phyloP scores from a whole-genome alignment of 1,284 basidiomycete genomes.

The Microbotryum lychnidis-dioicae region DNA sequence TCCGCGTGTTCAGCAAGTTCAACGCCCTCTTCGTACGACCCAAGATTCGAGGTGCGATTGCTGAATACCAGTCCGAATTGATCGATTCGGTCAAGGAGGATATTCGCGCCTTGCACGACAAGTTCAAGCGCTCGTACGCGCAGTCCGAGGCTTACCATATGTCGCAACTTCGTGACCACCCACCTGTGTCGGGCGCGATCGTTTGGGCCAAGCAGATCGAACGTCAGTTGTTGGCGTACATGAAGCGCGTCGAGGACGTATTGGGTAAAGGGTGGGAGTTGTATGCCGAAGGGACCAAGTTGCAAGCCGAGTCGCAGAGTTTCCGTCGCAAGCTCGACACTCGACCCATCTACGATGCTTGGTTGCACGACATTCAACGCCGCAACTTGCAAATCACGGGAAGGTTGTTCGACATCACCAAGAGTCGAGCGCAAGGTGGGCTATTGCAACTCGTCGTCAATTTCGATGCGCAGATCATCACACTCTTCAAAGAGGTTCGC shows the following conservation, averaged over 20 bases:
- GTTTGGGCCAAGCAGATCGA: conserved; percentile 99
- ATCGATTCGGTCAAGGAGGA: conserved; percentile 98
- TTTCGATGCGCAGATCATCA: conserved; percentile 96
- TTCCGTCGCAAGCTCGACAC: conserved; percentile 97
- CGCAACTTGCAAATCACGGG: conserved; percentile 87
- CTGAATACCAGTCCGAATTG: conserved; percentile 96
- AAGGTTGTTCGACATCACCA: conserved; percentile 90
- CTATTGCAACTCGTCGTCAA: conserved; percentile 81
- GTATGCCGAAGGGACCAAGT: conserved; percentile 96
- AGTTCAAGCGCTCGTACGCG: conserved; percentile 43
- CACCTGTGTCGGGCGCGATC: conserved; percentile 93
- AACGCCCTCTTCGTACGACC: conserved; percentile 94
- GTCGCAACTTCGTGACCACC: conserved; percentile 94
- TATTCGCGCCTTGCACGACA: conserved; percentile 89
- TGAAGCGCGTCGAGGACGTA: conserved; percentile 99
- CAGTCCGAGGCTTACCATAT: conserved; percentile 56
- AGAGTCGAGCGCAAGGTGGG: conserved; percentile 52
- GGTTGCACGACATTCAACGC: conserved; percentile 89
- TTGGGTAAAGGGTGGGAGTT: conserved; percentile 97
- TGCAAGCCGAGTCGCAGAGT: conserved; percentile 80
- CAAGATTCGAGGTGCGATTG: conserved; percentile 81
- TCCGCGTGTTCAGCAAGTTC: conserved; percentile 96
- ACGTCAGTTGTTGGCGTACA: conserved; percentile 88
- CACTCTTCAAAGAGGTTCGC: conserved; percentile 94
- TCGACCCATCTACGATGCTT: conserved; percentile 85